These are phyloP conservation scores for Erodium texanum DNA, from an alignment of 441 rosid species.

Conservation along the genomic window DNA sequence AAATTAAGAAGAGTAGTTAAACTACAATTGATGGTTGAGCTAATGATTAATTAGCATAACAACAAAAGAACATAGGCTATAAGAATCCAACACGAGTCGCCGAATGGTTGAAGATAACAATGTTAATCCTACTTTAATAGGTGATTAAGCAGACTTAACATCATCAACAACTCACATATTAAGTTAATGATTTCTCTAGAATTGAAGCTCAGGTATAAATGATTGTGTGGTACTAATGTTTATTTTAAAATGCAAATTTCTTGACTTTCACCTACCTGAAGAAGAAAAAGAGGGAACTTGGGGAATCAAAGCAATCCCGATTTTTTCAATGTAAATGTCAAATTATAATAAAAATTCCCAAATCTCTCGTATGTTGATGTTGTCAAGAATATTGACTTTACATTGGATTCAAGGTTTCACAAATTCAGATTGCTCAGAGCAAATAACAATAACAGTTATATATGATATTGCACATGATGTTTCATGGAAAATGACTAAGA, in stretches of 20 bases:
- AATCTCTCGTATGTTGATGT: not conserved
- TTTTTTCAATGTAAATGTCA: not conserved
- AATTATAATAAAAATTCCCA: not conserved
- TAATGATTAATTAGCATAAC: not conserved
- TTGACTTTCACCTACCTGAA: slow-evolving; percentile 1
- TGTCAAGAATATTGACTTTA: not conserved
- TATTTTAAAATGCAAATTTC: not conserved
- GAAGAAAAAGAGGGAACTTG: not conserved
- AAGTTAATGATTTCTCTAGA: not conserved
- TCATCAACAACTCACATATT: not conserved
- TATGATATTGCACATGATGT: not conserved
- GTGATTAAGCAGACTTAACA: not conserved
- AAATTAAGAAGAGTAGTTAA: not conserved
- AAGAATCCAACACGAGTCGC: not conserved
- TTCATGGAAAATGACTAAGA: not conserved
- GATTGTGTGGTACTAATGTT: not conserved
- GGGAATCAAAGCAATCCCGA: not conserved
- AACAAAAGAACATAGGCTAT: not conserved
- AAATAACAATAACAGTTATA: not conserved
- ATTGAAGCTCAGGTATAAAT: not conserved
- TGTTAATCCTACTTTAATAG: not conserved
- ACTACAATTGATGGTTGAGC: not conserved
- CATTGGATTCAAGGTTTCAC: not conserved
- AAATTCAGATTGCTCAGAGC: not conserved
- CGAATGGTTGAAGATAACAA: not conserved